Percentiles rank a stretch among this genome's conserved stretches.
Conservation (phyloP, 768 basidiomycete genomes). For the Dentipellis fragilis region DNA sequence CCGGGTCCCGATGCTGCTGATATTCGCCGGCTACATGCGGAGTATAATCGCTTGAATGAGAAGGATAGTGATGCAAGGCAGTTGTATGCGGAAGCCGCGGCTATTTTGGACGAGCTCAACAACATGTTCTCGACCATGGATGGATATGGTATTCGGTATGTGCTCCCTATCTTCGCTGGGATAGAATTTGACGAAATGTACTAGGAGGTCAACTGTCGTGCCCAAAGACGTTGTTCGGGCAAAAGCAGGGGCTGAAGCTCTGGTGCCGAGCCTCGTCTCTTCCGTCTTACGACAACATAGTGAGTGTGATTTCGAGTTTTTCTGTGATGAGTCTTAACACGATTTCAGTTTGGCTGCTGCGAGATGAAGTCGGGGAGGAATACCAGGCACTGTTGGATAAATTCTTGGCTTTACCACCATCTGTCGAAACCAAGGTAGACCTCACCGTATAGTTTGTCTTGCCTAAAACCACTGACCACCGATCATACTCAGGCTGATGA, state of each 20-base stretch:
- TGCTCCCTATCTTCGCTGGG: neutral
- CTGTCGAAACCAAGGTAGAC: conserved; percentile 40
- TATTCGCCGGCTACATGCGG: conserved; percentile 44
- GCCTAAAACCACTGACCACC: neutral
- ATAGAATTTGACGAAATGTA: neutral
- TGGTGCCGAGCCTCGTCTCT: conserved; percentile 54
- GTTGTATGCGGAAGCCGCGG: conserved; percentile 45
- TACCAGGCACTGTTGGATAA: conserved; percentile 48
- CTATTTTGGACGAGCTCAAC: conserved; percentile 55
- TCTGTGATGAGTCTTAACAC: conserved; percentile 3
- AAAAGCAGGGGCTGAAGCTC: conserved; percentile 26
- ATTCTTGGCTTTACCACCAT: conserved; percentile 45
- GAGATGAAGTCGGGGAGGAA: conserved; percentile 42
- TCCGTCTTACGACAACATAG: conserved; percentile 58
- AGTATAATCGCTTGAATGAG: conserved; percentile 34
- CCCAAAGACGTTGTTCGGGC: neutral
- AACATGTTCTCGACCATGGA: conserved; percentile 44
- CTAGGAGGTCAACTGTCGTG: conserved; percentile 11
- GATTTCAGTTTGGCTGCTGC: conserved; percentile 52
- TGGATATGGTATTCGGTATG: conserved; percentile 33
- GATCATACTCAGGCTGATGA: conserved; percentile 52
- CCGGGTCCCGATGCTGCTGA: conserved; percentile 50
- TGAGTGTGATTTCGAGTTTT: conserved; percentile 26
- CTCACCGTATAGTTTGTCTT: neutral
- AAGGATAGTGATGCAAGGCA: conserved; percentile 37